Evolutionary conservation across 306 rosid species (phyloP).

Genomic region (Cajanus cajan): DNA sequence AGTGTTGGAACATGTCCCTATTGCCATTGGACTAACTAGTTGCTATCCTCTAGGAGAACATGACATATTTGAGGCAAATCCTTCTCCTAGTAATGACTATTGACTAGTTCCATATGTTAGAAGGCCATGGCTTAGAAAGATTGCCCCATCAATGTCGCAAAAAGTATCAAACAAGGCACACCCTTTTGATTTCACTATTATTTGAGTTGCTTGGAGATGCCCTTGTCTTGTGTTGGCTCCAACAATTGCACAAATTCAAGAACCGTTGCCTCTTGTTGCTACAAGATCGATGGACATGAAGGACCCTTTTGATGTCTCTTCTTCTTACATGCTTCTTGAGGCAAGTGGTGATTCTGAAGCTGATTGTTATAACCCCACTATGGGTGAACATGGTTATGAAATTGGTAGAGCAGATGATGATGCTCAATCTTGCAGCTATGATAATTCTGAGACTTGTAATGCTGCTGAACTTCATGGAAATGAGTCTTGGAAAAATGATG

Average conservation of each 20-base stretch:
- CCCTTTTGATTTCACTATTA: background rate
- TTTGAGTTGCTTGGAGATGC: background rate
- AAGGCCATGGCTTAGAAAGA: slow-evolving; percentile 20
- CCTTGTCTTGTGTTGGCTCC: background rate
- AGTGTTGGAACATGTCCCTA: slow-evolving; percentile 8
- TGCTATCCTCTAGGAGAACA: slow-evolving; percentile 42
- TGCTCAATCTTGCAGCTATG: slow-evolving; percentile 77
- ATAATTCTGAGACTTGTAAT: slow-evolving; percentile 26
- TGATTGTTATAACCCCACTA: slow-evolving; percentile 19
- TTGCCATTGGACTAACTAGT: background rate
- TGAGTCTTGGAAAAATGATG: slow-evolving; percentile 19
- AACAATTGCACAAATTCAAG: background rate
- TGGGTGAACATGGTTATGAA: slow-evolving; percentile 19
- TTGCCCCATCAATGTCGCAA: slow-evolving; percentile 20
- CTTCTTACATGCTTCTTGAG: slow-evolving; percentile 60
- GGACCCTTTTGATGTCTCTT: slow-evolving; percentile 39
- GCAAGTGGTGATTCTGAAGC: slow-evolving; percentile 81
- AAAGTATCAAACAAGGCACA: slow-evolving; percentile 16
- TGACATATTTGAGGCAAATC: slow-evolving; percentile 23
- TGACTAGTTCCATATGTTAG: slow-evolving; percentile 8
- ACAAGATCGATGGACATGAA: slow-evolving; percentile 34
- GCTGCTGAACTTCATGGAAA: slow-evolving; percentile 27
- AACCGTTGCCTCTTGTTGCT: background rate
- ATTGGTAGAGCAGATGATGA: slow-evolving; percentile 43
- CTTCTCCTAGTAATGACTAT: slow-evolving; percentile 2